These are phyloP conservation scores for Metschnikowia santaceciliae DNA, from an alignment of 805 yeast species.

Conservation along the genomic window DNA sequence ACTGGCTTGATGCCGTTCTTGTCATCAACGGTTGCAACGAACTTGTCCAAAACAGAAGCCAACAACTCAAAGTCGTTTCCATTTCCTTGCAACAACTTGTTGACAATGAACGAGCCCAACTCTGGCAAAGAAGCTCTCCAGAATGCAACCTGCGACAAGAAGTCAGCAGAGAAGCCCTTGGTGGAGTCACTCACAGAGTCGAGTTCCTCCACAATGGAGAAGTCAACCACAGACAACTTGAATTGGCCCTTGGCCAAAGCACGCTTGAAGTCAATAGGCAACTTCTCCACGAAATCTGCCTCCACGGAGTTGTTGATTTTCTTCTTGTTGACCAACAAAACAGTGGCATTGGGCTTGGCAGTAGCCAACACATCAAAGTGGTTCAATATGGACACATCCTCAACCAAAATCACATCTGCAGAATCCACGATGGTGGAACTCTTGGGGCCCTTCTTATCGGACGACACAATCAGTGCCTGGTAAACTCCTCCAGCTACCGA, in stretches of 20 bases:
- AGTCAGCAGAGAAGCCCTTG: slow-evolving; percentile 64
- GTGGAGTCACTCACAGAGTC: slow-evolving; percentile 51
- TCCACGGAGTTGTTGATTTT: slow-evolving; percentile 34
- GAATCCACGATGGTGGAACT: slow-evolving; percentile 40
- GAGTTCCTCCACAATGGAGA: slow-evolving; percentile 57
- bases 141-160: slow-evolving; percentile 76
- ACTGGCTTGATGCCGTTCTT: slow-evolving; percentile 38
- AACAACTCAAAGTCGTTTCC: slow-evolving; percentile 79
- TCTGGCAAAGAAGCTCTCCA: slow-evolving; percentile 69
- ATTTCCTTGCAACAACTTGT: slow-evolving; percentile 74
- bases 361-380: slow-evolving; percentile 61
- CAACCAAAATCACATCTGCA: slow-evolving; percentile 65
- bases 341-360: slow-evolving; percentile 51
- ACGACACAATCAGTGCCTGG: slow-evolving; percentile 57
- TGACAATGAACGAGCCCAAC: slow-evolving; percentile 61
- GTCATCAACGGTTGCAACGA: slow-evolving; percentile 56
- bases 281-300: slow-evolving; percentile 48
- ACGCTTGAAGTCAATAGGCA: slow-evolving; percentile 53
- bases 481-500: slow-evolving; percentile 67
- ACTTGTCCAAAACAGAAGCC: slow-evolving; percentile 64
- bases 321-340: slow-evolving; percentile 40
- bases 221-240: slow-evolving; percentile 57
- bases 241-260: slow-evolving; percentile 50
- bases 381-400: slow-evolving; percentile 51
- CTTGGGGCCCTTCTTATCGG: slow-evolving; percentile 6